A percentile compares a stretch with the other conserved stretches of the same genome.
phyloP scores from a whole-genome alignment of 495 filamentous ascomycete species.

The Chaetomium cochliodes region DNA sequence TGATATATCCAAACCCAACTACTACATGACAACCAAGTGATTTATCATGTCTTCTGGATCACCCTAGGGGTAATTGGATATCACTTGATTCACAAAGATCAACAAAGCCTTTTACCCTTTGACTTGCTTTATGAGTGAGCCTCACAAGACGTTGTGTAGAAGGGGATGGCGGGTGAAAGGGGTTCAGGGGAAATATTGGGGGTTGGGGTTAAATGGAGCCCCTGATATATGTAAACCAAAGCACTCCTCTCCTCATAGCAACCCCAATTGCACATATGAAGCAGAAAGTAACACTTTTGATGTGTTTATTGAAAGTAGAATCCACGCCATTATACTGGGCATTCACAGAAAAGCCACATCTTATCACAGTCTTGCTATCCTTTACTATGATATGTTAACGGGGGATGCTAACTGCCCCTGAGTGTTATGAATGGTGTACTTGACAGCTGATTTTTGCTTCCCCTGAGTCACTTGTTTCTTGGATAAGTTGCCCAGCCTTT shows the following conservation, averaged over 20 bases:
- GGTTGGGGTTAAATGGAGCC: slow-evolving; percentile 4
- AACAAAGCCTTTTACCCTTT: background rate
- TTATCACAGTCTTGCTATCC: background rate
- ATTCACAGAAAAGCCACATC: background rate
- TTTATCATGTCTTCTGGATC: background rate
- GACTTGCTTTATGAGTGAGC: background rate
- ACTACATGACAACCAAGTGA: background rate
- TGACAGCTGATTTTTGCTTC: background rate
- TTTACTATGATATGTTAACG: background rate
- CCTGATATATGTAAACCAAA: slow-evolving; percentile 11
- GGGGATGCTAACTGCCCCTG: background rate
- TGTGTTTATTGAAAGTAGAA: background rate
- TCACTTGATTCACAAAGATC: background rate
- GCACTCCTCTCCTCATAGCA: background rate
- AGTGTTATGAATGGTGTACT: too few species aligned
- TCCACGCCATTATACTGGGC: background rate
- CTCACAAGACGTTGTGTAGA: background rate
- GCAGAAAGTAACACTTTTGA: too few species aligned
- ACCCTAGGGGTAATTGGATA: too few species aligned
- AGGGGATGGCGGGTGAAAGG: background rate
- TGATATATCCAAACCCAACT: background rate
- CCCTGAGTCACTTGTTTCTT: background rate
- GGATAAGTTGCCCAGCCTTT: background rate
- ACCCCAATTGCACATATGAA: background rate
- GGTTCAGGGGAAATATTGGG: background rate